Evolutionary conservation across 805 yeast species (phyloP), one percentile per base, ranked within the genome.

Genomic region (Teunomyces aglyptinius): DNA sequence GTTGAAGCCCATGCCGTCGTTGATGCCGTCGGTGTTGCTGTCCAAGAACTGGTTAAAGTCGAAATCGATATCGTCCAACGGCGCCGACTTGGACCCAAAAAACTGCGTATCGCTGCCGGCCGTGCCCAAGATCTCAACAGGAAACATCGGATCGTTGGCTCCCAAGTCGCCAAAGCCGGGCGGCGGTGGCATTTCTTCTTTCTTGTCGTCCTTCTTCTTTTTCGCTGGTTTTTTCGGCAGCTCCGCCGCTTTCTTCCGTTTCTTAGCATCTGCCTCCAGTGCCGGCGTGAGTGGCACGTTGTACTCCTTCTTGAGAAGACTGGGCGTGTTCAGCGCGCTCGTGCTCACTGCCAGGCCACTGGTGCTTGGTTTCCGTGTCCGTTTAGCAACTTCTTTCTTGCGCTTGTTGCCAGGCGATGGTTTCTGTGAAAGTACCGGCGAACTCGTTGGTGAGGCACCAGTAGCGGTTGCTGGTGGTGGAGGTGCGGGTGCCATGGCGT

Each of bases 31-130:
- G 11, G 61, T 69, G 41, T 56, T 58, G 2, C 68, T 65, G 41
- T 69, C 75, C 53, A 73, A 63, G 49, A 72, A 68, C 59, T 59
- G 68, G 49, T 68, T 68, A 53, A 71, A 71, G 49, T 71, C 76
- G 54, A 73, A 72, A 49, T 71, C 76, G 29, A 72, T 69, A 44
- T 71, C 77, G 38, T 70, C 76, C 31, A 70, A 58, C n/a, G 65
- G 63, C 7, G 61, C 60, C 7, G 58, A 40, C 24, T 51, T 56
- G 0, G 54, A 54, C 11, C 57, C 40, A 44, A 62, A 64, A 44
- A 61, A 60, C 29, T 51, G 50, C n/a, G 51, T 57, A 7, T 57
- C 57, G 22, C 51, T 50, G 13, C 49, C 55, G 8, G 19, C 43
- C 16, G 43, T 28, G 11, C 61, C 68, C 27, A 70, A 51, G 6